These are phyloP conservation scores for Leishmania braziliensis DNA, from an alignment of 208 protist genomes.

Conservation along the genomic window DNA sequence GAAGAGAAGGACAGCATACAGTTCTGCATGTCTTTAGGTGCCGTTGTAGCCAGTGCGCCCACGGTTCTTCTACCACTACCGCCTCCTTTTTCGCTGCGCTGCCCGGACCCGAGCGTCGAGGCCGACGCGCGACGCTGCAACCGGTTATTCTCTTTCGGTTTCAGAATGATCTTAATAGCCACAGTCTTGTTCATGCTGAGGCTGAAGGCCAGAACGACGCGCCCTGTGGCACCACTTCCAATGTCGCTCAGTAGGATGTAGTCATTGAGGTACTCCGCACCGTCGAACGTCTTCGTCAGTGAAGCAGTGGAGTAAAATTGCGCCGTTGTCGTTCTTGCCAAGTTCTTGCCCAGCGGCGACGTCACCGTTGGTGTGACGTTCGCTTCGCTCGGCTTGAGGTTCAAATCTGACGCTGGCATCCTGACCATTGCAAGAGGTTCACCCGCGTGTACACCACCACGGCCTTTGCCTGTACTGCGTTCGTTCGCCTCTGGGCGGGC, in stretches of 20 bases:
- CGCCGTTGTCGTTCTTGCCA: slow-evolving; percentile 5
- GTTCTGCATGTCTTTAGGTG: neutral
- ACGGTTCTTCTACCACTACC: neutral
- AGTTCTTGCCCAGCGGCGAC: neutral
- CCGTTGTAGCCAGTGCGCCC: neutral
- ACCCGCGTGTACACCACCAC: neutral
- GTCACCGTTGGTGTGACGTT: neutral
- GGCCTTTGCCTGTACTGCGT: too few species aligned
- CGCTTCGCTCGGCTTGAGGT: neutral
- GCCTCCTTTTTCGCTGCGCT: neutral
- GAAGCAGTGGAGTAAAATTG: slow-evolving; percentile 32
- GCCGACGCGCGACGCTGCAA: slow-evolving; percentile 11
- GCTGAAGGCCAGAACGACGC: slow-evolving; percentile 69
- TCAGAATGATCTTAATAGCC: slow-evolving; percentile 77
- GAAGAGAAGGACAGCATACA: neutral
- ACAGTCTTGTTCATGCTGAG: slow-evolving; percentile 43
- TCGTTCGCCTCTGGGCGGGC: neutral
- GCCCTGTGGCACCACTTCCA: slow-evolving; percentile 67
- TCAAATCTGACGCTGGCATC: neutral
- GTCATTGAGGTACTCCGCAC: slow-evolving; percentile 62
- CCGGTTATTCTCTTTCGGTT: slow-evolving; percentile 46
- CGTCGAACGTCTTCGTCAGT: slow-evolving; percentile 33
- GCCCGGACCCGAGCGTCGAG: neutral
- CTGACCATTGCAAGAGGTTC: neutral
- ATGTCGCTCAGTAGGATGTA: slow-evolving; percentile 78